Conservation (phyloP, 1,284 basidiomycete genomes). For the Tremellales sp. region DNA sequence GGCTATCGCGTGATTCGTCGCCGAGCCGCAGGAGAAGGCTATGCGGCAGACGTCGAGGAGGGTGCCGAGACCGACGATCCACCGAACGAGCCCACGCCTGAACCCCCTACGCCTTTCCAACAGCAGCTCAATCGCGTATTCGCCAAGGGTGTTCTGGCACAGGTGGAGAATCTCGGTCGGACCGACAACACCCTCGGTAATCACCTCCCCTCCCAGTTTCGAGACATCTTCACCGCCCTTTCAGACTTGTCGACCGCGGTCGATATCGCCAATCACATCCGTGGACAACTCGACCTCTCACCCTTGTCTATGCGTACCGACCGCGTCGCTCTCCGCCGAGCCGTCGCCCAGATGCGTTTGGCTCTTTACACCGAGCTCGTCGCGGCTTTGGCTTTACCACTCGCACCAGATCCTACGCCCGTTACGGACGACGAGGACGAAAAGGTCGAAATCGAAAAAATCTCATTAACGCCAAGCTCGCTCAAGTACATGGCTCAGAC, state of each 20-base stretch:
- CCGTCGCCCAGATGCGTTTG: slow-evolving; percentile 22
- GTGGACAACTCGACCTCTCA: slow-evolving; percentile 16
- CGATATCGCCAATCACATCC: slow-evolving; percentile 20
- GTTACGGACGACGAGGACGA: slow-evolving; percentile 4
- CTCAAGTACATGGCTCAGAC: slow-evolving; percentile 12
- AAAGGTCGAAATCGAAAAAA: slow-evolving; percentile 6
- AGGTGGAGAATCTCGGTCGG: slow-evolving; percentile 10
- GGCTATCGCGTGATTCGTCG: slow-evolving; percentile 3
- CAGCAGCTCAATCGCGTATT: slow-evolving; percentile 6
- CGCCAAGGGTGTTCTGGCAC: slow-evolving; percentile 4
- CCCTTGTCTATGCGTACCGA: slow-evolving; percentile 9
- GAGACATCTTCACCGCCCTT: slow-evolving; percentile 21
- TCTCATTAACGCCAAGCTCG: slow-evolving; percentile 15
- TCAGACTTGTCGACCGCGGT: slow-evolving; percentile 15
- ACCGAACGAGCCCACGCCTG: background rate
- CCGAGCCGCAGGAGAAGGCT: background rate
- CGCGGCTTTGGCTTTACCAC: slow-evolving; percentile 17
- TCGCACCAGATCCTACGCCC: slow-evolving; percentile 11
- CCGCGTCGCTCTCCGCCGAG: slow-evolving; percentile 13
- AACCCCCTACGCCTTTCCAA: slow-evolving; percentile 4
- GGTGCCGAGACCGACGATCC: background rate
- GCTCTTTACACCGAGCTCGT: slow-evolving; percentile 16
- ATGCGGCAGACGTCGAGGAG: background rate
- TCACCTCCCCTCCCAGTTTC: slow-evolving; percentile 14
- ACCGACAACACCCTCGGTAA: slow-evolving; percentile 17